Base-by-base conservation (phyloP, 2,329 filamentous ascomycete genomes). In the Alternaria arbusti region DNA sequence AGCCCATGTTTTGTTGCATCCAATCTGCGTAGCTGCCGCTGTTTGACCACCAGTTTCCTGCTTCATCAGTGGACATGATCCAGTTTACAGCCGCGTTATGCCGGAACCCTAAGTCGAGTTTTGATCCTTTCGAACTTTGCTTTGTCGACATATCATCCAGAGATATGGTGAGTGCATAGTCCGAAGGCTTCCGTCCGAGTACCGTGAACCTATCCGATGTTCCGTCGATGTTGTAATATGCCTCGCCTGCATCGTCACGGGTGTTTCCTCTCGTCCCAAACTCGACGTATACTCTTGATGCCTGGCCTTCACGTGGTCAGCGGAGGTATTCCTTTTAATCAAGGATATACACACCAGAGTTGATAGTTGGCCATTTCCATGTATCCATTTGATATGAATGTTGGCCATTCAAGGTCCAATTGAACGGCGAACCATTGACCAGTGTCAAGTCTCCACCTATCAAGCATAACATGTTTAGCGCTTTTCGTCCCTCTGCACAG, bases 371-470 rank as follows among this genome's bases (percentile, higher is more conserved):
- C 75, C 78, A 81, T 40, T 64, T 73, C 78, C 79, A 81, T 2
- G 70, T 68, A 45, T 76, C 74, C 79, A 82, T 81, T 57, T 81
- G 78, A 63, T 81, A 80, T 3, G 76, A 74, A 32, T 72, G 69
- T 36, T 74, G 70, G 23, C 69, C 61, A 30, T 58, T 72, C 52
- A 78, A 57, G 12, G 63, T 73, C 78, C 77, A 82, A 52, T 78
- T 74, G 44, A 79, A 78, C 3, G 80, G 78, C n/a, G 78, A 80
- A 20, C 79, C 80, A 69, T 82, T 82, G 51, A 82, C 69, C 23
- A 82, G 58, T 12, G 79, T 78, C 47, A 82, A 68, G 28, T 69
- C 76, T 59, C 80, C 79, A 47, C 76, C 78, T 75, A 49, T 50
- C 20, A 5, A 45, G 28, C 3, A 30, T 22, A 6, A 40, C 54